Percentiles rank a stretch among this genome's conserved stretches.
phyloP scores from a whole-genome alignment of 225 moss, liverwort and hornwort genomes.

The Pseudisothecium myosuroides region DNA sequence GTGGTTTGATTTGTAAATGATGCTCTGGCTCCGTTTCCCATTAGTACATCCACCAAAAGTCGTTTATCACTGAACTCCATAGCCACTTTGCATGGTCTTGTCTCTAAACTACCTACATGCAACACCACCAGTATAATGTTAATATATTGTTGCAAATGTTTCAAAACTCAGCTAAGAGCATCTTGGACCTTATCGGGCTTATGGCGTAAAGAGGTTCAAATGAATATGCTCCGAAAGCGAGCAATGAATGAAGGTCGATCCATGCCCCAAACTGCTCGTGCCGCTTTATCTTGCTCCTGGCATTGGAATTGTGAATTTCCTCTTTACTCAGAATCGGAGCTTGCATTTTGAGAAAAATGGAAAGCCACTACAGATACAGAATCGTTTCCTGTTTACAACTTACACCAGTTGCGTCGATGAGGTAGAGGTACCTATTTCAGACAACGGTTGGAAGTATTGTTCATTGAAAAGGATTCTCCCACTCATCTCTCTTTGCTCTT shows the following conservation, averaged over 20 bases:
- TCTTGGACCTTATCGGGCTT: background rate
- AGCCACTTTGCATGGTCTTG: background rate
- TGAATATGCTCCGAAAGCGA: background rate
- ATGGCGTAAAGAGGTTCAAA: background rate
- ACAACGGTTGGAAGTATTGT: no score
- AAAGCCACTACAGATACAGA: no score
- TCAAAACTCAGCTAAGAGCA: background rate
- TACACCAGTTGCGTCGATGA: background rate
- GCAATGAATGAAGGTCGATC: background rate
- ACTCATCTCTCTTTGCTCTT: no score
- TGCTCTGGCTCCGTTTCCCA: background rate
- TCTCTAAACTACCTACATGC: no score
- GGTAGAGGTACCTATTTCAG: no score
- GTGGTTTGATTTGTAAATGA: background rate
- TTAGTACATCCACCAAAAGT: no score
- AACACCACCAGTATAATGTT: background rate
- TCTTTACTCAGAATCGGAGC: background rate
- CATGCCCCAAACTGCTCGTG: background rate
- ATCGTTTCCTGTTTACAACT: background rate
- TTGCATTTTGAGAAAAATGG: background rate
- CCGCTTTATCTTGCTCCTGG: background rate
- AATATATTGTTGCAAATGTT: background rate
- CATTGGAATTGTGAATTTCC: background rate
- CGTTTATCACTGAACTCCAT: background rate
- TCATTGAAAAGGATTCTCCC: no score